Evolutionary conservation across 768 basidiomycete species (phyloP).

Genomic region (Suillus subluteus): DNA sequence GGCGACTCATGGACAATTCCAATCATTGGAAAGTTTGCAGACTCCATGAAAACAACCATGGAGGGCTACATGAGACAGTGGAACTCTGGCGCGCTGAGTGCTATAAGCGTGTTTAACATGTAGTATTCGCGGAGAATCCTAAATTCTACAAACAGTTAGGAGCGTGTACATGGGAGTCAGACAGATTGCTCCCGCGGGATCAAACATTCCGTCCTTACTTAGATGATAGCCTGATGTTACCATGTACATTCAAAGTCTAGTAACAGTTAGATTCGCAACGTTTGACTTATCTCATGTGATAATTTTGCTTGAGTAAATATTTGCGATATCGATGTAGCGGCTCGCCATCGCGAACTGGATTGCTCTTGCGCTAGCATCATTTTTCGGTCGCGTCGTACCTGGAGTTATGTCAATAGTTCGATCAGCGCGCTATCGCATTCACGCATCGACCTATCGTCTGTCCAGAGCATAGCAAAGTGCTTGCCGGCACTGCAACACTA

Average conservation of each 20-base stretch:
- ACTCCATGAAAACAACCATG: constrained; percentile 89
- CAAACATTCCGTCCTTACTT: too few relatives aligned
- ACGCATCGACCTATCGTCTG: neutral
- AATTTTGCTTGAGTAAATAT: neutral
- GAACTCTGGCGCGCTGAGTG: constrained; percentile 86
- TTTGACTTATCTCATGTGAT: neutral
- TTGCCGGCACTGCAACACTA: neutral
- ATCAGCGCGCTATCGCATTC: neutral
- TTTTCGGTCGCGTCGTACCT: neutral
- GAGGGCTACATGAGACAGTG: constrained; percentile 92
- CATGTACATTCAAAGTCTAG: neutral
- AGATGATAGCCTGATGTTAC: too few relatives aligned
- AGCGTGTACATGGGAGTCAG: too few relatives aligned
- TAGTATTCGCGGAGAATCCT: too few relatives aligned
- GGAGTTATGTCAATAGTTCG: neutral
- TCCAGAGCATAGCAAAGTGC: neutral
- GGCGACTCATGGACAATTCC: constrained; percentile 94
- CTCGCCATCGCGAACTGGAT: neutral
- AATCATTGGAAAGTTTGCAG: constrained; percentile 95
- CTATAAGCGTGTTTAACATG: constrained; percentile 98
- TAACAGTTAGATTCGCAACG: neutral
- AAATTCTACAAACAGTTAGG: too few relatives aligned
- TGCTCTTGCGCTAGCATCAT: neutral
- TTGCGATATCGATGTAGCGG: neutral
- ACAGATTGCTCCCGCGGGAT: too few relatives aligned